Conservation (phyloP, 495 filamentous ascomycete species). For the Gamarada debralockiae region DNA sequence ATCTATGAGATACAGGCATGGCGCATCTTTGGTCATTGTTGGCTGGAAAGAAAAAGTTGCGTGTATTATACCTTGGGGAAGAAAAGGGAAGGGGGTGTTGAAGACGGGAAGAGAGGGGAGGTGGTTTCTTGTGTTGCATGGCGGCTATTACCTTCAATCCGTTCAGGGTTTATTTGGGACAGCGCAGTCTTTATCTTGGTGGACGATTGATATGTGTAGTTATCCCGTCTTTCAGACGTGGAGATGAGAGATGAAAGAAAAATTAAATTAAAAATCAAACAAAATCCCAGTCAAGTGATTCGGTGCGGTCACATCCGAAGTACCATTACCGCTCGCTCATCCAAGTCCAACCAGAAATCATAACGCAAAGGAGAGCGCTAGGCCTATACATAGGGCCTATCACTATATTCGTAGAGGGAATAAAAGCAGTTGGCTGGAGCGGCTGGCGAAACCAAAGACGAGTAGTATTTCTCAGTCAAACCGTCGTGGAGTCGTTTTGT, state of each 20-base stretch:
- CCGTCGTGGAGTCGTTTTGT: too few relatives aligned
- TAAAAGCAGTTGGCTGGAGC: too few relatives aligned
- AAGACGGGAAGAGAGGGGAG: not conserved
- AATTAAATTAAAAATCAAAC: slow-evolving; percentile 2
- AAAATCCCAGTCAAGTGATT: not conserved
- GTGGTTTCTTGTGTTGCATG: not conserved
- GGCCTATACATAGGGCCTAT: too few relatives aligned
- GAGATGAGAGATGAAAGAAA: slow-evolving; percentile 1
- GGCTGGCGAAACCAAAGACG: too few relatives aligned
- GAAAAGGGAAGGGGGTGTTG: not conserved
- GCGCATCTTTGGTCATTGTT: not conserved
- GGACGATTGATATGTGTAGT: not conserved
- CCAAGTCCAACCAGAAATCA: too few relatives aligned
- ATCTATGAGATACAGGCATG: not conserved
- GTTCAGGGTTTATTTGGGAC: slow-evolving; percentile 18
- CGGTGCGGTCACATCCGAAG: not conserved
- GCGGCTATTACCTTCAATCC: slow-evolving; percentile 24
- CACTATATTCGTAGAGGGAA: too few relatives aligned
- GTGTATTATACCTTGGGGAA: not conserved
- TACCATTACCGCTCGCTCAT: not conserved
- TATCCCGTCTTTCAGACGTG: not conserved
- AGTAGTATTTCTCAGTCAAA: too few relatives aligned
- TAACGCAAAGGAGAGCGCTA: too few relatives aligned
- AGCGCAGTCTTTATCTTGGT: slow-evolving; percentile 25
- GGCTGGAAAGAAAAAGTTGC: not conserved